Base-by-base conservation (phyloP, 1,139 yeast species). In the Candida sanyaensis region DNA sequence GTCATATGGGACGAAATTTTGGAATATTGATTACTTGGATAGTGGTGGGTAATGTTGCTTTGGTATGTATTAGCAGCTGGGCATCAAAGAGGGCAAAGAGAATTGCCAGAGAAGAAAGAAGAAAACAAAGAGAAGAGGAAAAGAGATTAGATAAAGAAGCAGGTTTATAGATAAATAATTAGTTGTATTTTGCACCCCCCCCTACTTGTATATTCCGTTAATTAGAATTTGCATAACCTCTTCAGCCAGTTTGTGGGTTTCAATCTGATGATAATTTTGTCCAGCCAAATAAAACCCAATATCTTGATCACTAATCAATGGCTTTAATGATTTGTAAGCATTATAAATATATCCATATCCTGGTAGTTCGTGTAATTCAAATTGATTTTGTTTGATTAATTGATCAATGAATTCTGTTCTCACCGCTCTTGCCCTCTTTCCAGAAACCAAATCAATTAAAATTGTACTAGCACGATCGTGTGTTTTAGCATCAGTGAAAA, bases 11-110 rank as follows among this genome's bases (percentile, higher is more conserved):
- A 6, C 61, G 82, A 51, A 76, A 83, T 57, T 71, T 81, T 43
- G 88, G 86, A 41, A 66, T 86, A 1, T 59, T 85, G 50, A 60
- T 74, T 9, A 80, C 75, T 1, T 86, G 91, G 91, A 71, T 79
- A 30, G 81, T 73, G 3, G 46, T 81, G 5, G 77, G 80, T 48
- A 71, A 77, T 29, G 17, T 53, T 2, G 39, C 53, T 6, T 48
- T 63, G 34, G 38, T 56, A 8, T 46, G 49, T 37, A 54, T 49
- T 27, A 36, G 49, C 30, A 41, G 47, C n/a, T 54, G 56, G 56
- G 41, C 50, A 7, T 36, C 46, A 23, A 43, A 48, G 11, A 30
- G 51, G 34, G 44, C 48, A 5, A 46, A 45, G 41, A 13, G 50
- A 44, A 39, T 36, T 27, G 29, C 32, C 26, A 40, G 44, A 43